A percentile compares a stretch with the other conserved stretches of the same genome.
These are phyloP conservation scores for Penicillium chermesinum DNA, from an alignment of 495 filamentous ascomycete species.

Conservation along the genomic window DNA sequence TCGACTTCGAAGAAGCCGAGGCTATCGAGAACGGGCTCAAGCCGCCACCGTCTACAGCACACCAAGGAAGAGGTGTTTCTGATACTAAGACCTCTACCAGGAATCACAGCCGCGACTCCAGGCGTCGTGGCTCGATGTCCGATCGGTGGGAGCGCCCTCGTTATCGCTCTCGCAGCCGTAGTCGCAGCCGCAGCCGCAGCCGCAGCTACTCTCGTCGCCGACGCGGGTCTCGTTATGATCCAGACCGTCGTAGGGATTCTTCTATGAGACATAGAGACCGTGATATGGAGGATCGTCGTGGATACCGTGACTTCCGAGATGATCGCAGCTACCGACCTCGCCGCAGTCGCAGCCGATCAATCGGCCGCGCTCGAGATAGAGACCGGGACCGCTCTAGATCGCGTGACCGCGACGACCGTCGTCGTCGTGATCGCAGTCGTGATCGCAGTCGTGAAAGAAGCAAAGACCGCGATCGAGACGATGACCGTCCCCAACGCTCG, in stretches of 20 bases:
- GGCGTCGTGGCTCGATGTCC: conserved; percentile 27
- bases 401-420: conserved; percentile 25
- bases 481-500: conserved; percentile 23
- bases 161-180: too few relatives aligned
- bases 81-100: conserved; percentile 30
- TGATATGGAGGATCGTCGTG: conserved; percentile 28
- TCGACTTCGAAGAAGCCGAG: conserved; percentile 51
- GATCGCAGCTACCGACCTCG: conserved; percentile 35
- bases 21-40: conserved; percentile 45
- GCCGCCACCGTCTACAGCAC: conserved; percentile 17
- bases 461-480: conserved; percentile 25
- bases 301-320: conserved; percentile 34
- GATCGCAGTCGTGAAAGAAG: conserved; percentile 23
- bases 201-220: conserved; percentile 30
- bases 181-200: conserved; percentile 24
- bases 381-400: conserved; percentile 34
- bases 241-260: conserved; percentile 29
- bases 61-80: conserved; percentile 17
- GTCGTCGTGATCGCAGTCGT: conserved; percentile 24
- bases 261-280: conserved; percentile 36
- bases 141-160: conserved; percentile 30
- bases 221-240: conserved; percentile 29
- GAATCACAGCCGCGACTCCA: conserved; percentile 24
- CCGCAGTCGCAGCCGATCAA: conserved; percentile 39
- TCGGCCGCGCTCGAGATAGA: conserved; percentile 20